Evolutionary conservation across 2,329 filamentous ascomycete genomes (phyloP).

Genomic region (Cercospora brassicicola): DNA sequence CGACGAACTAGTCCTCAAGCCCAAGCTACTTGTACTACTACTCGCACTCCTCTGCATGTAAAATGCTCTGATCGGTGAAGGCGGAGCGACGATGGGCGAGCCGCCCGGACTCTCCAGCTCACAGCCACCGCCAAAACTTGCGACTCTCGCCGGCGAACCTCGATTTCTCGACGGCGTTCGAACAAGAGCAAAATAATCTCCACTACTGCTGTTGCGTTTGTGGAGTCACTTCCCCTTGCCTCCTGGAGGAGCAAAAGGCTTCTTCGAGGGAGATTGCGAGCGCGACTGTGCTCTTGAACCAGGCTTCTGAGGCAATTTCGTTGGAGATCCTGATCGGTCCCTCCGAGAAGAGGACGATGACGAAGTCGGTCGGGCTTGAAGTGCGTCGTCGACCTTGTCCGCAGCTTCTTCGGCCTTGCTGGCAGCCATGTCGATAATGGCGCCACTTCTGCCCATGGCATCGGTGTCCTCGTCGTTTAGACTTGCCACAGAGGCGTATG

Average conservation of each 20-base stretch:
- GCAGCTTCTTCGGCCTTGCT: conserved; percentile 25
- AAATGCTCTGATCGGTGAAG: conserved; percentile 10
- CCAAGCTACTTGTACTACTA: conserved; percentile 11
- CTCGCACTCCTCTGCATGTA: conserved; percentile 11
- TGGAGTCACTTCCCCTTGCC: conserved; percentile 11
- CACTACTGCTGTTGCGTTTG: conserved; percentile 1
- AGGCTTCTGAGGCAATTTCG: conserved; percentile 4
- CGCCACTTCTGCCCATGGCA: conserved; percentile 35
- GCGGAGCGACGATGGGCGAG: background rate
- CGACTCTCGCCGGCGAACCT: background rate
- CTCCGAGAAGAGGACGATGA: background rate
- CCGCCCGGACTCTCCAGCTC: conserved; percentile 6
- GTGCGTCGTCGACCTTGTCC: conserved; percentile 26
- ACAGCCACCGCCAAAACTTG: background rate
- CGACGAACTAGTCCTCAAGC: conserved; percentile 1
- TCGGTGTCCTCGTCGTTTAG: conserved; percentile 30
- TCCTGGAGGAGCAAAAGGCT: conserved; percentile 10
- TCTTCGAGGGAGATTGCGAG: conserved; percentile 7
- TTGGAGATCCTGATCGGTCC: background rate
- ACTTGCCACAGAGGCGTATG: conserved; percentile 15
- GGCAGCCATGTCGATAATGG: conserved; percentile 30
- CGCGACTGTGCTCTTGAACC: background rate
- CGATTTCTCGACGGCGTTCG: conserved; percentile 1
- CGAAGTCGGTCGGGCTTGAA: conserved; percentile 1
- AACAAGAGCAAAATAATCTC: background rate